Percentiles rank a stretch among this genome's conserved stretches.
Conservation (phyloP, 306 rosid species). For the Cicer pinnatifidum region DNA sequence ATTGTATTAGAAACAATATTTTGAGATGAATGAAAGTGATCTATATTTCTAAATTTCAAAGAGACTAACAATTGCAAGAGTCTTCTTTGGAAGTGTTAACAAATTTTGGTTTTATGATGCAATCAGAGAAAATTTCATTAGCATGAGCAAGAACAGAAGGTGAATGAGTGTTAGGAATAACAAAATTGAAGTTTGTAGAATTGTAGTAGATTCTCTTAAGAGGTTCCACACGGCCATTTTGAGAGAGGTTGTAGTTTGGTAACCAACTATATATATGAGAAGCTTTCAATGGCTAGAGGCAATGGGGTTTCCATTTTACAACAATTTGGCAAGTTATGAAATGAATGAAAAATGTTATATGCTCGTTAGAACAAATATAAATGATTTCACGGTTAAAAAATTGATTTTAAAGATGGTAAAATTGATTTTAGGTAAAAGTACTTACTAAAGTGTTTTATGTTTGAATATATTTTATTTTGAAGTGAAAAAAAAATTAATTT, state of each 20-base stretch:
- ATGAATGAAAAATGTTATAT: slow-evolving; percentile 35
- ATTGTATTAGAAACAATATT: too few relatives aligned
- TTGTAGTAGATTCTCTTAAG: slow-evolving; percentile 12
- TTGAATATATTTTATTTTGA: too few relatives aligned
- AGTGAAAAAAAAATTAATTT: too few relatives aligned
- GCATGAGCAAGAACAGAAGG: slow-evolving; percentile 54
- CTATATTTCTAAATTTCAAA: too few relatives aligned
- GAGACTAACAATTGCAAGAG: too few relatives aligned
- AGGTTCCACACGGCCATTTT: neutral
- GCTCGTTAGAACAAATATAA: slow-evolving; percentile 39
- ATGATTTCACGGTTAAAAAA: too few relatives aligned
- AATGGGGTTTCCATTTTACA: slow-evolving; percentile 51
- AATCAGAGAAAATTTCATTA: slow-evolving; percentile 66
- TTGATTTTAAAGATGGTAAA: too few relatives aligned
- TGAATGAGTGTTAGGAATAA: slow-evolving; percentile 44
- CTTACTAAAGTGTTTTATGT: too few relatives aligned
- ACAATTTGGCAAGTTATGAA: slow-evolving; percentile 12
- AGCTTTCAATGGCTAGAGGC: slow-evolving; percentile 65
- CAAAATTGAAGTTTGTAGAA: slow-evolving; percentile 51
- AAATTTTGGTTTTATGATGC: slow-evolving; percentile 50
- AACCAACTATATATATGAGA: slow-evolving; percentile 62
- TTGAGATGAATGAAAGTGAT: too few relatives aligned
- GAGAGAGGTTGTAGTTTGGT: slow-evolving; percentile 43
- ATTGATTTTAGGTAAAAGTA: too few relatives aligned
- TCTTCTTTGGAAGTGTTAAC: slow-evolving; percentile 21